These are phyloP conservation scores for Annulohypoxylon truncatum DNA, from an alignment of 2,329 filamentous ascomycete genomes.

Conservation along the genomic window DNA sequence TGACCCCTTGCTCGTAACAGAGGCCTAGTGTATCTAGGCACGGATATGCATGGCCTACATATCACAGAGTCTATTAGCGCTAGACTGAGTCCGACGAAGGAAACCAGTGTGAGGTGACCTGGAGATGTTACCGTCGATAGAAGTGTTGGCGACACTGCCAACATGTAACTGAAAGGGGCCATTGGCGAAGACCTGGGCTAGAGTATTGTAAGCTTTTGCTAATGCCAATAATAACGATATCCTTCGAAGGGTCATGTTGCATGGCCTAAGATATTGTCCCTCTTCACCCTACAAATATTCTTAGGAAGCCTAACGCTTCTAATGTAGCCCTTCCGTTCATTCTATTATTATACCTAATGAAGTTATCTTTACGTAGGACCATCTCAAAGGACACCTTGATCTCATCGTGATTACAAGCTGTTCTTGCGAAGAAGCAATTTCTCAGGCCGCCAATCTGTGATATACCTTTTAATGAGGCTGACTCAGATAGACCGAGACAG, in stretches of 20 bases:
- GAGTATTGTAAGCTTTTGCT: neutral
- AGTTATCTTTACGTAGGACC: neutral
- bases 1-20: neutral
- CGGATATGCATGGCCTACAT: slow-evolving; percentile 12
- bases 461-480: slow-evolving; percentile 6
- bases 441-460: neutral
- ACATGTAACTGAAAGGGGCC: slow-evolving; percentile 26
- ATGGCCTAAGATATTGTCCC: neutral
- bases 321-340: too few species aligned
- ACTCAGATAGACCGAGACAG: slow-evolving; percentile 4
- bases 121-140: slow-evolving; percentile 14
- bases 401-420: neutral
- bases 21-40: neutral
- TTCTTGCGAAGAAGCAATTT: slow-evolving; percentile 17
- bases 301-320: too few species aligned
- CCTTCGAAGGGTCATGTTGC: slow-evolving; percentile 5
- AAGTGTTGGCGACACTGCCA: slow-evolving; percentile 7
- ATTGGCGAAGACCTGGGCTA: slow-evolving; percentile 16
- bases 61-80: neutral
- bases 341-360: neutral
- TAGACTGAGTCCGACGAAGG: too few species aligned
- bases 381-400: neutral
- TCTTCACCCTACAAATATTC: neutral
- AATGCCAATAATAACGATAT: neutral
- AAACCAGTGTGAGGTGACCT: neutral